Base-by-base conservation (phyloP, 768 basidiomycete genomes). In the Coprinopsis marcescibilis region DNA sequence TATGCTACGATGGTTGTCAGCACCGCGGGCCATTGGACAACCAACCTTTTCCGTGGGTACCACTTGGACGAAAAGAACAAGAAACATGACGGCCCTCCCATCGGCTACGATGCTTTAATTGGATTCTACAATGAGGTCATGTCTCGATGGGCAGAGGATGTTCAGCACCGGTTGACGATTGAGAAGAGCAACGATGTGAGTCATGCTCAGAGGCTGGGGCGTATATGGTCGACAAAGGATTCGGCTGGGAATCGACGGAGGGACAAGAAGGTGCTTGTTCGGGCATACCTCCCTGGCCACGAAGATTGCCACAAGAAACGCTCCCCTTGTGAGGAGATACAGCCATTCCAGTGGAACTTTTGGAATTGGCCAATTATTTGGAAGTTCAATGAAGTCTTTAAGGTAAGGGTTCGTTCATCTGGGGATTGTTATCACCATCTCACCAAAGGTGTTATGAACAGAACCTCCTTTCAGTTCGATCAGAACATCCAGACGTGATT, bases 21-120 rank as follows among this genome's bases (percentile, higher is more conserved):
- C 60, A 85, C 83, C 0, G 83, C 65, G 3, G 83, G 82, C 0
- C 83, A 85, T 58, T 85, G 83, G 83, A 84, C 81, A 1, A 75
- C 76, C 3, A 74, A 70, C 0, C 54, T 80, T 19, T 73, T 85
- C 57, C 58, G 60, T 5, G 66, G 64, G 7, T 65, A 65, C 36
- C 49, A 52, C 2, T 50, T 60, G 20, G 55, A 56, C 25, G 44
- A 29, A 10, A 57, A 63, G 39, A 37, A 51, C 2, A 52, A 60
- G 29, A 21, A 24, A 17, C 20, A 15, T 32, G 23, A 7, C 15
- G 45, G 38, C 8, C 33, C 23, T 17, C 25, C 7, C 3, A 8
- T 4, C 17, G 81, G 80, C 1, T 77, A 81, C 45, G 67, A 71
- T 14, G 68, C 68, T 3, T 70, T 85, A n/a, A 55, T 82, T 29